phyloP scores from a whole-genome alignment of 2,329 filamentous ascomycete species.

The Apiospora kogelbergensis region DNA sequence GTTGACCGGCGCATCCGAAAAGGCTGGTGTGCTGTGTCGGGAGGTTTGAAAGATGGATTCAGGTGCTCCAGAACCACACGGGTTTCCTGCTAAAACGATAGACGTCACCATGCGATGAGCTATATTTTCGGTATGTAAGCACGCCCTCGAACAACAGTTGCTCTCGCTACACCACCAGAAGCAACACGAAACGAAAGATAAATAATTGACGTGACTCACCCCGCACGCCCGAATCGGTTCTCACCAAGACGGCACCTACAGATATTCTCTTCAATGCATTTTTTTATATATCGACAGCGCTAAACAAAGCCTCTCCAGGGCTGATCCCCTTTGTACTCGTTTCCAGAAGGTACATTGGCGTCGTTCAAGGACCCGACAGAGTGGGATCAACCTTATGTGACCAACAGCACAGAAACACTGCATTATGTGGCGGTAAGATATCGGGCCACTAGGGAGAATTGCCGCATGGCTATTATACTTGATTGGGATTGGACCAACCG shows the following conservation, averaged over 20 bases:
- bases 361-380: neutral
- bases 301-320: neutral
- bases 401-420: neutral
- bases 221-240: neutral
- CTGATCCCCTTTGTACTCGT: neutral
- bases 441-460: neutral
- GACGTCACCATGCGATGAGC: neutral
- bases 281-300: neutral
- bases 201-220: neutral
- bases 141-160: neutral
- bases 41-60: neutral
- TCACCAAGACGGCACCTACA: neutral
- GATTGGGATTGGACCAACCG: neutral
- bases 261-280: neutral
- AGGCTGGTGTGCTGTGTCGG: neutral
- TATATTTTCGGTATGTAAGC: neutral
- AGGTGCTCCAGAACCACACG: neutral
- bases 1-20: neutral
- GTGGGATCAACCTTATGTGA: neutral
- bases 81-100: neutral
- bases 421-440: neutral
- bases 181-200: neutral
- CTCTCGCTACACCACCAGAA: neutral
- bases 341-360: slow-evolving; percentile 1
- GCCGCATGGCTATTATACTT: neutral